Evolutionary conservation across 2,329 filamentous ascomycete species (phyloP).

Genomic region (Aspergillus chevalieri): DNA sequence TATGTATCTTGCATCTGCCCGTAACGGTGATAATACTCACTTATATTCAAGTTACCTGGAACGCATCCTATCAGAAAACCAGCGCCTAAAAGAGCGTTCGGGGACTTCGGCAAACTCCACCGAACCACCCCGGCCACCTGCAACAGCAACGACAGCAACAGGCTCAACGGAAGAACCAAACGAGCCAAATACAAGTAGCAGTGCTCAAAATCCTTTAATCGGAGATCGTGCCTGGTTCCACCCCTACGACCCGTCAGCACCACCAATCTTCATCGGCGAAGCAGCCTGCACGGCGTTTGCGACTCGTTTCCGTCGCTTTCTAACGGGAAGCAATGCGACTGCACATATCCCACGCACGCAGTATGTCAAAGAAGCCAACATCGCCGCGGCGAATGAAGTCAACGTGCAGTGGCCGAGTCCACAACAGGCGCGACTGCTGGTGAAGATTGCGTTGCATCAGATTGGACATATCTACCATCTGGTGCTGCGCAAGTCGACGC

Average conservation of each 20-base stretch:
- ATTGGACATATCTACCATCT: conserved; percentile 33
- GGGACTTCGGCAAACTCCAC: conserved; percentile 19
- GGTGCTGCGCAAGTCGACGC: conserved; percentile 31
- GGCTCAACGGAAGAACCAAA: conserved; percentile 19
- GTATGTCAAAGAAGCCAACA: conserved; percentile 26
- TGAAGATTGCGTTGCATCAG: conserved; percentile 32
- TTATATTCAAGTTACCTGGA: conserved; percentile 26
- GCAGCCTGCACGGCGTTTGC: conserved; percentile 37
- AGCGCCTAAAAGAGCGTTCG: conserved; percentile 25
- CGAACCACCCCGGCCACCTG: conserved; percentile 10
- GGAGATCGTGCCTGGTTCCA: conserved; percentile 35
- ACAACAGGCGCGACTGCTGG: conserved; percentile 30
- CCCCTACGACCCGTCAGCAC: conserved; percentile 28
- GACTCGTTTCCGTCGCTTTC: conserved; percentile 32
- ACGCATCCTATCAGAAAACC: conserved; percentile 28
- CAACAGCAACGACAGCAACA: conserved; percentile 9
- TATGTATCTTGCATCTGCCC: background rate
- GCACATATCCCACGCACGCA: conserved; percentile 30
- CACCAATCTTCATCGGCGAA: conserved; percentile 34
- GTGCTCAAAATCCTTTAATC: conserved; percentile 23
- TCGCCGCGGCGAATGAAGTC: conserved; percentile 22
- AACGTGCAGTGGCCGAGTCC: conserved; percentile 31
- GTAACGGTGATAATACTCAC: background rate
- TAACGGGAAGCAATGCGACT: conserved; percentile 25
- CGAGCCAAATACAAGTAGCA: conserved; percentile 22